phyloP scores from a whole-genome alignment of 108 stramenopile species.

The Asterionellopsis glacialis region DNA sequence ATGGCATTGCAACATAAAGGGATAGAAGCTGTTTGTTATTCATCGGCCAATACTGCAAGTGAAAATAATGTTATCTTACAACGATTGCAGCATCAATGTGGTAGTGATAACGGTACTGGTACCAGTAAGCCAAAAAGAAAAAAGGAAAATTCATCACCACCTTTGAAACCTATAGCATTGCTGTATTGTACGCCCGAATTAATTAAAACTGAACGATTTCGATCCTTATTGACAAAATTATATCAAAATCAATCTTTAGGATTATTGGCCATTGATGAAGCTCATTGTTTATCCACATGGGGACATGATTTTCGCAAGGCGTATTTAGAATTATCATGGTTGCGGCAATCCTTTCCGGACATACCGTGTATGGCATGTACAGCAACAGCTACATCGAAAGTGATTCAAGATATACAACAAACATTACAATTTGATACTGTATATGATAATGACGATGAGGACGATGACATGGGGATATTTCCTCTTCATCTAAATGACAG shows the following conservation, averaged over 20 bases:
- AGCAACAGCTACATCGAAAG: conserved; percentile 91
- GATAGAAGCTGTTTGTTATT: conserved; percentile 65
- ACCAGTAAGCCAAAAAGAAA: neutral
- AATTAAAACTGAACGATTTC: conserved; percentile 73
- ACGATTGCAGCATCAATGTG: conserved; percentile 11
- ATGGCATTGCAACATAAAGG: conserved; percentile 52
- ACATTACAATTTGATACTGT: conserved; percentile 34
- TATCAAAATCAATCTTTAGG: conserved; percentile 56
- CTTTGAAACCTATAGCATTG: conserved; percentile 42
- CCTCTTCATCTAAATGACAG: conserved; percentile 26
- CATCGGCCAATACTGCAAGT: conserved; percentile 31
- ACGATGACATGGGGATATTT: neutral
- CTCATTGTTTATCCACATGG: conserved; percentile 93
- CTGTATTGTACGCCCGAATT: conserved; percentile 97
- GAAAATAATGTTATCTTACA: conserved; percentile 49
- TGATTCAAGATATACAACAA: conserved; percentile 72
- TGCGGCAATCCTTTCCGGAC: conserved; percentile 75
- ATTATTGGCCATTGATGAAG: conserved; percentile 95
- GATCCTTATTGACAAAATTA: conserved; percentile 51
- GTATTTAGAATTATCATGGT: conserved; percentile 54
- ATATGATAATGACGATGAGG: too few relatives aligned
- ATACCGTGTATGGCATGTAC: conserved; percentile 85
- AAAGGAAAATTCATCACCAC: conserved; percentile 3
- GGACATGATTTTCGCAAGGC: conserved; percentile 93
- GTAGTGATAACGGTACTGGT: too few relatives aligned